Base-by-base conservation (phyloP, 345 rosid genomes). In the Citrus inodora region DNA sequence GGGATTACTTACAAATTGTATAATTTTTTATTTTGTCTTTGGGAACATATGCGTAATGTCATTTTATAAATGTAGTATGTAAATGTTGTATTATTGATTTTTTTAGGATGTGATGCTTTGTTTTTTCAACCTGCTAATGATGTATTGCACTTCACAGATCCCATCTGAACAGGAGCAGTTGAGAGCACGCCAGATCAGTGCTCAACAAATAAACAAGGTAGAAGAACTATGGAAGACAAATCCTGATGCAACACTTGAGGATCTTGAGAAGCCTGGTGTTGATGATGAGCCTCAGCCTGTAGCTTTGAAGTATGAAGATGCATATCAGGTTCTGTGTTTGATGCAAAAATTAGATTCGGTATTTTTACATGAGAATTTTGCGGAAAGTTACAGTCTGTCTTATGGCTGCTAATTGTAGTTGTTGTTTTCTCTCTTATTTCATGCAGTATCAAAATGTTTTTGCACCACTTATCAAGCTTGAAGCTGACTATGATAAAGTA, bases 271-370 rank as follows among this genome's bases (percentile, higher is more conserved):
- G 79, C 99, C 99, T 84, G 99, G 99, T 78, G 96, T 97, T 61
- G 99, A 97, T 73, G 99, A 97, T 83, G 99, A 97, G 83, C 99
- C 99, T 76, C 99, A 94, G 85, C 86, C 97, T 67, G 99, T 97
- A 72, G 98, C 85, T 73, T 79, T 90, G 78, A 97, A 97, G 86
- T 93, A 97, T 82, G 99, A 97, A 87, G 99, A 97, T 90, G 99
- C 99, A 64, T 97, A 97, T 83, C 99, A 94, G 98, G 99, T 94
- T 70, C 66, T 30, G 4, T 71, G 35, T 71, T 78, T 42, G 55
- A 62, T 82, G 46, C 30, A 63, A 17, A 37, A 63, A 65, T 78
- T 81, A 48, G 17, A 42, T 60, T 80, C 38, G 22, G 70, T 35
- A 9, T 22, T 37, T 22, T 71, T 24, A 22, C 24, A 10, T 76